Evolutionary conservation across 805 yeast species (phyloP), one percentile per base, ranked within the genome.

Genomic region (Candida peoriensis): DNA sequence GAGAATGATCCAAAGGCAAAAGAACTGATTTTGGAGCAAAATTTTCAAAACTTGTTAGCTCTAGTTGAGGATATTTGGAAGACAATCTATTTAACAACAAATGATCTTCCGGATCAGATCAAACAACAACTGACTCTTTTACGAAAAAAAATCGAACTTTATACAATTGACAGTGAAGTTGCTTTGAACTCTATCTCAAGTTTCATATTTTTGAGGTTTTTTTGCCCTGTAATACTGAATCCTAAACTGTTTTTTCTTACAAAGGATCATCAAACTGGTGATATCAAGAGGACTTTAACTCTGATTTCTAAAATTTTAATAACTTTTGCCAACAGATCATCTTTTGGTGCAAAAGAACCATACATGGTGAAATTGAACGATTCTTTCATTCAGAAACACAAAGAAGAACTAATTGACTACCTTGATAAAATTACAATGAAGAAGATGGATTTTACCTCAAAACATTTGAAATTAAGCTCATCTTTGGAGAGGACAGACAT

Each of bases 161-260:
- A 74, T 9, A 76, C 79, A 1, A 66, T 61, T 11, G 81, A 78
- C 48, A 32, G 37, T 0, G 61, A 58, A 6, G 53, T 64, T 8
- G 71, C 87, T 0, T 63, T 81, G 39, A 81, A 88, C 50, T 83
- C 95, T 32, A 61, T 89, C 21, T 74, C 93, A 15, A 88, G 96
- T 1, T 84, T 93, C 49, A 62, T 90, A 10, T 93, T 90, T 54
- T 61, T 90, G 40, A 65, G 96, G 40, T 85, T 81, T 57, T 73
- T 88, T 44, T 88, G 96, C 49, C 97, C 98, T 0, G 95, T 96
- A 0, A 73, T 90, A 20, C 61, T 93, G 52, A 89, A 87, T 50
- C 98, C 98, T 0, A 87, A 86, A 49, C 58, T 89, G 32, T 88
- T 87, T 55, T 78, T 79, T 41, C 63, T 93, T 32, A 74, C 86